These are phyloP conservation scores for Aspergillus udagawae DNA, from an alignment of 2,329 filamentous ascomycete species.

Conservation along the genomic window DNA sequence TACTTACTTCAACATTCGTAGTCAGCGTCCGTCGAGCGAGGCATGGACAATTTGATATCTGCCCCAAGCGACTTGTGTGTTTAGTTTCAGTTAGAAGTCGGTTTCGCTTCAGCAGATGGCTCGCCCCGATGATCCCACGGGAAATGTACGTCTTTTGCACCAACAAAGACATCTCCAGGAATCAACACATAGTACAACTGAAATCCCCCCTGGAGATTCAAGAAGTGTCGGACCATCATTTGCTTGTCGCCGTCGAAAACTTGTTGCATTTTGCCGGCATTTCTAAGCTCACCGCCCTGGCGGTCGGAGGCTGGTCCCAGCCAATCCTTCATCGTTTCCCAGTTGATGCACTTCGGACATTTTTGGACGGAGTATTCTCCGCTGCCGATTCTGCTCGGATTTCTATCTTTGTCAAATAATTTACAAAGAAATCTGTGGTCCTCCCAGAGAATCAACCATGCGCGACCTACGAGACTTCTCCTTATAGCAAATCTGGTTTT, in stretches of 20 bases:
- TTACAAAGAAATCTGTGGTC: too few species aligned
- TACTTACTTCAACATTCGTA: not conserved
- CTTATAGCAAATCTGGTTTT: too few species aligned
- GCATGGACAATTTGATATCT: not conserved
- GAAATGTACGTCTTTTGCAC: not conserved
- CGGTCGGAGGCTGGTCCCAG: not conserved
- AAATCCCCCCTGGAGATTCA: not conserved
- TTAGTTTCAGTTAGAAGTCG: not conserved
- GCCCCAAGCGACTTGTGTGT: not conserved
- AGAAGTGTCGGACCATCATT: not conserved
- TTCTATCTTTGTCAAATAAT: too few species aligned
- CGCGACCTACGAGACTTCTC: too few species aligned
- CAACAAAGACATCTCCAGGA: not conserved
- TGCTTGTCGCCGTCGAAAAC: not conserved
- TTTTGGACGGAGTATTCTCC: too few species aligned
- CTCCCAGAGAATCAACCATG: too few species aligned
- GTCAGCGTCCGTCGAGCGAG: not conserved
- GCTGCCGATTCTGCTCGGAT: too few species aligned
- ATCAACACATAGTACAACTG: not conserved
- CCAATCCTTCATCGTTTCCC: not conserved
- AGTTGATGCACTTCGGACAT: not conserved
- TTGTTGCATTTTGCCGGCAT: not conserved
- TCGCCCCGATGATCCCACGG: not conserved
- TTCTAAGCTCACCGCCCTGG: not conserved
- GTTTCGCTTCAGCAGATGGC: not conserved